These are phyloP conservation scores for Anethum foeniculum DNA, from an alignment of 140 eudicot genomes.

Conservation along the genomic window DNA sequence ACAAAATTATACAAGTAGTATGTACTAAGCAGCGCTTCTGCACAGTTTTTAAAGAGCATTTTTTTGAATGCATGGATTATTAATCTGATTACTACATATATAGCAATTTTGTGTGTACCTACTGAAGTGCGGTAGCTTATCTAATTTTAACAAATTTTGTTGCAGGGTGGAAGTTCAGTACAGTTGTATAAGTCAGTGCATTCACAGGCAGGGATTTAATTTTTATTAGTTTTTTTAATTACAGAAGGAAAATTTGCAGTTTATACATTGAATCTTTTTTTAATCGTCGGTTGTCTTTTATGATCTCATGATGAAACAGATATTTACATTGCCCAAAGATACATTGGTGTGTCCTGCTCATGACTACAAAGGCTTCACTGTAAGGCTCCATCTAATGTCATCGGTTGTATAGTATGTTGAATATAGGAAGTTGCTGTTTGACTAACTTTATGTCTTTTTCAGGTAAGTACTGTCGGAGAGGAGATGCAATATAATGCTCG, in stretches of 20 bases:
- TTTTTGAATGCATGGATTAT: not conserved
- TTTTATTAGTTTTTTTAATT: not conserved
- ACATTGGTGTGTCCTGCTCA: slow-evolving; percentile 92
- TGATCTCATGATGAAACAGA: slow-evolving; percentile 34
- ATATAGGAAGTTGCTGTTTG: slow-evolving; percentile 24
- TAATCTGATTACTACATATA: not conserved
- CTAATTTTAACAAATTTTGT: not conserved
- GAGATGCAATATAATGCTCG: slow-evolving; percentile 86
- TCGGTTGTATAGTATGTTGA: slow-evolving; percentile 4
- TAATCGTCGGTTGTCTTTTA: not conserved
- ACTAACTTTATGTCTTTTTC: slow-evolving; percentile 11
- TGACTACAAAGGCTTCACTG: slow-evolving; percentile 94
- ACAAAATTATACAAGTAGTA: not conserved
- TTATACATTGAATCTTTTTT: not conserved
- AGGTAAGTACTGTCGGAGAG: slow-evolving; percentile 95
- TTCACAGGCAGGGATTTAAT: slow-evolving; percentile 62
- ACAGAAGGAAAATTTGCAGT: not conserved
- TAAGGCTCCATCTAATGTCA: slow-evolving; percentile 25
- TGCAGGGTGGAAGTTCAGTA: slow-evolving; percentile 93
- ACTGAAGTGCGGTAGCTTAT: not conserved
- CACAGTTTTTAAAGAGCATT: not conserved
- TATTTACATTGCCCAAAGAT: slow-evolving; percentile 80
- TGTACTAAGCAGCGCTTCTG: not conserved
- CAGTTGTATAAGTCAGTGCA: slow-evolving; percentile 83
- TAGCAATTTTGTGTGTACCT: not conserved